Evolutionary conservation across 768 basidiomycete species (phyloP).

Genomic region (Phylloporus rhodoxanthus): DNA sequence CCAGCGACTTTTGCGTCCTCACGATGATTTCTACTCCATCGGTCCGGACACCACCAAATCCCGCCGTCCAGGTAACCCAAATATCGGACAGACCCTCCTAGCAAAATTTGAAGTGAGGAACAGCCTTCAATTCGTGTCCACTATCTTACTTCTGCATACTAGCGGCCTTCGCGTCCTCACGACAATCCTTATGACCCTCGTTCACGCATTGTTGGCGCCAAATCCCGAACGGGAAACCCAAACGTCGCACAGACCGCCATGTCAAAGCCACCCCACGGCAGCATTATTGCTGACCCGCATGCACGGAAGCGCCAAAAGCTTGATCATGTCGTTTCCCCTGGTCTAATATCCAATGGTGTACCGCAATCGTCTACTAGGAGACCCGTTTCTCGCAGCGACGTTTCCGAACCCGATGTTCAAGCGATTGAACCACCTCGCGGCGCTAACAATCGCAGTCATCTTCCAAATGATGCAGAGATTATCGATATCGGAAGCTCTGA

Average conservation of each 20-base stretch:
- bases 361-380: slow-evolving; percentile 1
- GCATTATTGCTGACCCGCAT: neutral
- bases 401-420: slow-evolving; percentile 23
- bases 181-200: slow-evolving; percentile 11
- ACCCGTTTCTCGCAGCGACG: neutral
- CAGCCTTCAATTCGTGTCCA: neutral
- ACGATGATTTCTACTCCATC: slow-evolving; percentile 13
- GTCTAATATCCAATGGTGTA: neutral
- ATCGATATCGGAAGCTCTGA: slow-evolving; percentile 19
- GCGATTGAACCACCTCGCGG: slow-evolving; percentile 4
- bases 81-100: slow-evolving; percentile 18
- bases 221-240: slow-evolving; percentile 18
- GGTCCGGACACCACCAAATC: neutral
- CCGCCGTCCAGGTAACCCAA: slow-evolving; percentile 21
- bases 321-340: slow-evolving; percentile 2
- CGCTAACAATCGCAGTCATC: neutral
- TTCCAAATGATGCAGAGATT: slow-evolving; percentile 15
- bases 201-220: neutral
- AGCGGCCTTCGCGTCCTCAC: slow-evolving; percentile 8
- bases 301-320: slow-evolving; percentile 22
- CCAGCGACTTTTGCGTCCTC: slow-evolving; percentile 7
- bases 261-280: neutral
- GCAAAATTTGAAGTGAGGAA: slow-evolving; percentile 4
- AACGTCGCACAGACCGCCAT: slow-evolving; percentile 19
- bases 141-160: slow-evolving; percentile 3